These are phyloP conservation scores for Talaromyces albobiverticillius DNA, from an alignment of 2,329 filamentous ascomycete genomes.

Conservation along the genomic window DNA sequence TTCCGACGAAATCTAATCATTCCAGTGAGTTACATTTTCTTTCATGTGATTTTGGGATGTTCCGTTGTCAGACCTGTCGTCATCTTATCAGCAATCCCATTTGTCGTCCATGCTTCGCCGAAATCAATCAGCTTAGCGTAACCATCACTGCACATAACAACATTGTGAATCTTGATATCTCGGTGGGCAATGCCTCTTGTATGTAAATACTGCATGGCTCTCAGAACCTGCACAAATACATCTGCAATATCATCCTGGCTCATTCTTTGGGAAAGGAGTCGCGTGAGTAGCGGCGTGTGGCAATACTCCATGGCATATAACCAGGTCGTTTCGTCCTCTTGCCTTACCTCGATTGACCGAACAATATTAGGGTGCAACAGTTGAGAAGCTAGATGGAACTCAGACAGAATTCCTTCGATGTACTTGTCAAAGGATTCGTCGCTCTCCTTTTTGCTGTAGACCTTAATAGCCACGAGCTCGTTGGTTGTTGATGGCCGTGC, in stretches of 20 bases:
- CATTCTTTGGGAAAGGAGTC: not conserved
- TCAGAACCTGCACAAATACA: constrained; percentile 3
- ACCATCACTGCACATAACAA: not conserved
- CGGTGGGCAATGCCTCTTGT: not conserved
- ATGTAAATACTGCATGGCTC: not conserved
- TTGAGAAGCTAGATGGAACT: not conserved
- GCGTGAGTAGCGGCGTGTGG: not conserved
- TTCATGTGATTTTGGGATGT: too few species aligned
- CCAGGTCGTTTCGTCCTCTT: not conserved
- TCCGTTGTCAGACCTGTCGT: too few species aligned
- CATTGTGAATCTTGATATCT: not conserved
- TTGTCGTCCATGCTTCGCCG: not conserved
- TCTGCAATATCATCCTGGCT: not conserved
- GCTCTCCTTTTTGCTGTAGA: not conserved
- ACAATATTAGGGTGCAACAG: not conserved
- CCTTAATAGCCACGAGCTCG: not conserved
- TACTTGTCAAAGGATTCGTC: not conserved
- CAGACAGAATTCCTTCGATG: not conserved
- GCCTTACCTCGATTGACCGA: not conserved
- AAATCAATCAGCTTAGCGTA: constrained; percentile 1
- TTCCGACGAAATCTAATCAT: not conserved
- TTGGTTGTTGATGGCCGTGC: not conserved
- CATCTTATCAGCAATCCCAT: not conserved
- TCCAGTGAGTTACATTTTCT: too few species aligned
- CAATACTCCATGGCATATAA: not conserved